Base-by-base conservation (phyloP, 441 rosid genomes). In the Populus trichocarpa region DNA sequence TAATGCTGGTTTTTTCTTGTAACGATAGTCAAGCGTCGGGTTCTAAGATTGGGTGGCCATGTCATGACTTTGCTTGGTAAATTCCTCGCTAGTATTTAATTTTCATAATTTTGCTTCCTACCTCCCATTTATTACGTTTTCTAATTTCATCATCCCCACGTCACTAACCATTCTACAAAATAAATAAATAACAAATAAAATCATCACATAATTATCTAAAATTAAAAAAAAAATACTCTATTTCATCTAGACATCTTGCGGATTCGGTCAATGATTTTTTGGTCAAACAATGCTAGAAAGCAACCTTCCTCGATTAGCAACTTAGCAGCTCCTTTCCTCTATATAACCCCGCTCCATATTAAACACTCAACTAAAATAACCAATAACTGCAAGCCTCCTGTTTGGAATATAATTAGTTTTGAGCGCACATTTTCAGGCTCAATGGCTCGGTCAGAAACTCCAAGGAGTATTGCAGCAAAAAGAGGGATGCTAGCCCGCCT, bases 401-500 rank as follows among this genome's bases (percentile, higher is more conserved):
- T 46, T 7, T 2, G 2, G 2, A 59, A 4, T 25, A 8, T 8
- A 23, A n/a, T 23, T 65, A 10, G 10, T 59, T 67, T 59, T 2
- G 42, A 46, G 66, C 40, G 46, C 4, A 0, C 1, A 30, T 14
- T 70, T n/a, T 14, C 73, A 3, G 11, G 1, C n/a, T 36, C 20
- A 79, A 79, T 84, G 81, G 77, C 59, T 36, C 67, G 72, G 9
- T 3, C 63, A 35, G 85, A 68, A 65, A 71, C 75, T 76, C 33
- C 83, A 35, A 79, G 64, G 70, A 74, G 50, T 57, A 23, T 16
- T 25, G 69, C 67, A 74, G 38, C 69, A 6, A 76, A 71, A 38
- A 86, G 84, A 80, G 78, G 50, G 65, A 46, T 78, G 71, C 33
- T 82, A 28, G 69, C 61, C 71, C 79, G 75, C 66, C 5, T 77